Evolutionary conservation across 2,329 filamentous ascomycete genomes (phyloP).

Genomic region (Gliomastix tumulicola): DNA sequence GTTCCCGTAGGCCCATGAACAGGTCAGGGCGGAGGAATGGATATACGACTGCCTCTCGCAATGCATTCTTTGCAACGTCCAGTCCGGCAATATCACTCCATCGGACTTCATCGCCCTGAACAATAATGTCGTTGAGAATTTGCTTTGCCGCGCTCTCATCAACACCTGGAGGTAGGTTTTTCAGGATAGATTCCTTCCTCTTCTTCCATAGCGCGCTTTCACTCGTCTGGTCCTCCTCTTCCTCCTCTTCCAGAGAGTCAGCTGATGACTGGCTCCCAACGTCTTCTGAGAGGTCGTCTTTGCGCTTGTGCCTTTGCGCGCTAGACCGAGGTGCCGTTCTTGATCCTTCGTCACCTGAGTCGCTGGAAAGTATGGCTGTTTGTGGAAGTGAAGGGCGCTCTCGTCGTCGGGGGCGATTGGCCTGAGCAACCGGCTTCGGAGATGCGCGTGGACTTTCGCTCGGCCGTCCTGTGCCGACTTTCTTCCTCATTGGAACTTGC

Average conservation of each 20-base stretch:
- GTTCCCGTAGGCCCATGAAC: slow-evolving; percentile 92
- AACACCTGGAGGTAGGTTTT: slow-evolving; percentile 72
- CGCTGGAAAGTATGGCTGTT: too few species aligned
- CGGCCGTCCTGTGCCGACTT: too few species aligned
- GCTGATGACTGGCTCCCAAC: too few species aligned
- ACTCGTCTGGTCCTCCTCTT: slow-evolving; percentile 28
- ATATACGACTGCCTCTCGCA: slow-evolving; percentile 95
- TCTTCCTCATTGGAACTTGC: too few species aligned
- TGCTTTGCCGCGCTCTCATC: slow-evolving; percentile 80
- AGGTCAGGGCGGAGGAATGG: slow-evolving; percentile 91
- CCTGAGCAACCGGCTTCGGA: too few species aligned
- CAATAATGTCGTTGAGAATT: slow-evolving; percentile 92
- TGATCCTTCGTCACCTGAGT: too few species aligned
- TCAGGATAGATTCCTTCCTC: slow-evolving; percentile 59
- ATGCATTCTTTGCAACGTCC: slow-evolving; percentile 80
- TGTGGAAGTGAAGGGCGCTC: too few species aligned
- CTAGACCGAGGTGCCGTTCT: too few species aligned
- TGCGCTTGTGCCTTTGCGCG: too few species aligned
- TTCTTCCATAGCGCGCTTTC: slow-evolving; percentile 57
- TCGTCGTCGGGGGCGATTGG: too few species aligned
- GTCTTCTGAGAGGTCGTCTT: too few species aligned
- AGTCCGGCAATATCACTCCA: slow-evolving; percentile 93
- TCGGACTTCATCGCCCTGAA: slow-evolving; percentile 88
- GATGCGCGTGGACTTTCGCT: too few species aligned
- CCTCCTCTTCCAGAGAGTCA: slow-evolving; percentile 31